Conservation (phyloP, 352 stramenopile genomes). For the Albugo candida region DNA sequence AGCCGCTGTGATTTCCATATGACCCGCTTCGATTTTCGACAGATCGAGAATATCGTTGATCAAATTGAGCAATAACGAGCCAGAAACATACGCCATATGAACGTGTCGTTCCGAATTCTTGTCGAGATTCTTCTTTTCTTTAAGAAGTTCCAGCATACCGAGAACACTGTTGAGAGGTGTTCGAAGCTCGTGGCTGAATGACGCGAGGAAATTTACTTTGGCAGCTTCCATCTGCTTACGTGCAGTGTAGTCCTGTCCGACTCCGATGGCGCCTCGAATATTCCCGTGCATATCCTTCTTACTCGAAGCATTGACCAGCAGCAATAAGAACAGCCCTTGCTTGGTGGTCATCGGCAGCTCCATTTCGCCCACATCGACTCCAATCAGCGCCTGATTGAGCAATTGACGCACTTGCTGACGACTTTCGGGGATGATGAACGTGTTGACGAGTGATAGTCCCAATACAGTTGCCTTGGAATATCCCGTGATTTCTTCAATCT, state of each 20-base stretch:
- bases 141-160: slow-evolving; percentile 52
- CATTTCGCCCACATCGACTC: slow-evolving; percentile 50
- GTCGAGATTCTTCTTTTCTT: slow-evolving; percentile 28
- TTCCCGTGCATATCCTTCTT: slow-evolving; percentile 75
- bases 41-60: slow-evolving; percentile 80
- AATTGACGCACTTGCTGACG: slow-evolving; percentile 23
- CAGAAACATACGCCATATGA: slow-evolving; percentile 49
- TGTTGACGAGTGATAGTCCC: slow-evolving; percentile 33
- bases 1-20: slow-evolving; percentile 60
- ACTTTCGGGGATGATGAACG: slow-evolving; percentile 39
- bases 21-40: slow-evolving; percentile 82
- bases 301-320: slow-evolving; percentile 46
- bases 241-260: slow-evolving; percentile 78
- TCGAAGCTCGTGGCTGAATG: slow-evolving; percentile 42
- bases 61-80: slow-evolving; percentile 38
- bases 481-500: slow-evolving; percentile 52
- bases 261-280: slow-evolving; percentile 72
- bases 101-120: slow-evolving; percentile 40
- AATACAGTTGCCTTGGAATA: slow-evolving; percentile 38
- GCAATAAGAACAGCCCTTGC: slow-evolving; percentile 16
- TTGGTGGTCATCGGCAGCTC: slow-evolving; percentile 44
- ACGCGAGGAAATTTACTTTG: slow-evolving; percentile 45
- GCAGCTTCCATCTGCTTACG: slow-evolving; percentile 52
- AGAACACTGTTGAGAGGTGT: slow-evolving; percentile 64
- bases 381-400: slow-evolving; percentile 44